A percentile compares a stretch with the other conserved stretches of the same genome.
These are phyloP conservation scores for Fomitiporia mediterranea DNA, from an alignment of 1,284 basidiomycete genomes.

Conservation along the genomic window DNA sequence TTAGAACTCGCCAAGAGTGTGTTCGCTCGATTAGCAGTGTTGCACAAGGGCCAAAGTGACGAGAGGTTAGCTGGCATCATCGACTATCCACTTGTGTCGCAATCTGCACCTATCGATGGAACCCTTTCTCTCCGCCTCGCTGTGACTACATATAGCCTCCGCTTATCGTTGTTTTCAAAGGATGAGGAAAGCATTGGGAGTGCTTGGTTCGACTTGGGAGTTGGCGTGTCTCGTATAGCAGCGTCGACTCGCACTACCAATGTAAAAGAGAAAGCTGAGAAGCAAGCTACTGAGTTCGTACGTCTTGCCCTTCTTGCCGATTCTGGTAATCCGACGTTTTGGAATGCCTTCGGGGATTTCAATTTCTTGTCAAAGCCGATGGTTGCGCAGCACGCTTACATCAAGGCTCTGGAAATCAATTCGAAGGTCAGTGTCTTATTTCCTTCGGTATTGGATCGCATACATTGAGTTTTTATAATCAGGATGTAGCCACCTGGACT, in stretches of 20 bases:
- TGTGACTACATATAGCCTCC: slow-evolving; percentile 67
- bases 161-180: slow-evolving; percentile 62
- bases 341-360: slow-evolving; percentile 79
- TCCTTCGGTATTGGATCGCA: neutral
- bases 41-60: slow-evolving; percentile 37
- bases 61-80: slow-evolving; percentile 42
- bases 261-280: slow-evolving; percentile 34
- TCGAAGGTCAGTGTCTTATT: slow-evolving; percentile 50
- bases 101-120: slow-evolving; percentile 30
- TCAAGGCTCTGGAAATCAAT: slow-evolving; percentile 85
- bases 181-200: slow-evolving; percentile 55
- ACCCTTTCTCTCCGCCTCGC: slow-evolving; percentile 51
- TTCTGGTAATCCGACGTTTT: slow-evolving; percentile 71
- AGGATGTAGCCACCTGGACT: slow-evolving; percentile 82
- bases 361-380: slow-evolving; percentile 66
- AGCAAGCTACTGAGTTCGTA: slow-evolving; percentile 60
- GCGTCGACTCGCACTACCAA: slow-evolving; percentile 30
- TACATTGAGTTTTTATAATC: neutral
- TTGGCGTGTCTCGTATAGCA: slow-evolving; percentile 57
- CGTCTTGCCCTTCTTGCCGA: slow-evolving; percentile 76
- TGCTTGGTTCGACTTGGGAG: slow-evolving; percentile 76
- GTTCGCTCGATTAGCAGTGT: slow-evolving; percentile 23
- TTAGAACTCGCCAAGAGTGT: slow-evolving; percentile 33
- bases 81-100: slow-evolving; percentile 29
- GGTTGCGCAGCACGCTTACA: slow-evolving; percentile 87